Evolutionary conservation across 768 basidiomycete genomes (phyloP), one percentile per base, ranked within the genome.

Genomic region (Solioccasus polychromus): DNA sequence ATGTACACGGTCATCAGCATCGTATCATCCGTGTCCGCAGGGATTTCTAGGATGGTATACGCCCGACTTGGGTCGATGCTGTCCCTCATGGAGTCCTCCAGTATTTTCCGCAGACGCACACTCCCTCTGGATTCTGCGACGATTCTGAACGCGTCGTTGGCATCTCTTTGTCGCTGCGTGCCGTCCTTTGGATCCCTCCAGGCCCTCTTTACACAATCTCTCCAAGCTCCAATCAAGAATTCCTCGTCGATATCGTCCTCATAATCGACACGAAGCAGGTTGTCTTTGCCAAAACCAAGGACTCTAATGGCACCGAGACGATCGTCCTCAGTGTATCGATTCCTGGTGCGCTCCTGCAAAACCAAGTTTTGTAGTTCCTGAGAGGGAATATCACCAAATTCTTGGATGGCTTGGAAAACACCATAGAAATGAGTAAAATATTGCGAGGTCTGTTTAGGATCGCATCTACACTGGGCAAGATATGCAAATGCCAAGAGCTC

Each of bases 401-500:
- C 69, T 42, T 77, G 68, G 48, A 88, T 68, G 14, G 69, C 62
- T 43, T 70, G 67, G 12, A 81, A 71, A 42, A 89, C 70, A 32
- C 66, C 64, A 24, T 69, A 72, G 32, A 91, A 67, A 42, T 73
- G 70, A 3, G 78, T 75, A 62, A 88, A 90, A 61, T 89, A 85
- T 12, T 67, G 60, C 4, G 79, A 52, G 0, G 88, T 90, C 29
- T 72, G 67, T 3, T 64, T 68, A 24, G 88, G 87, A 56, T 91
- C 82, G 63, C 90, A 92, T 48, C 88, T 84, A 58, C 81, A 85
- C 63, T 92, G 88, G 0, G 87, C 83, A 44, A 83, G 66, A 57
- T 92, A 92, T 1, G 82, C 88, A 60, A 88, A 91, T n/a, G 71
- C 70, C 42, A 92, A 73, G 11, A 88, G 69, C 19, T 85, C 89